Evolutionary conservation across 2,329 filamentous ascomycete genomes (phyloP), one percentile per base, ranked within the genome.

Genomic region (Curvularia hawaiiensis): DNA sequence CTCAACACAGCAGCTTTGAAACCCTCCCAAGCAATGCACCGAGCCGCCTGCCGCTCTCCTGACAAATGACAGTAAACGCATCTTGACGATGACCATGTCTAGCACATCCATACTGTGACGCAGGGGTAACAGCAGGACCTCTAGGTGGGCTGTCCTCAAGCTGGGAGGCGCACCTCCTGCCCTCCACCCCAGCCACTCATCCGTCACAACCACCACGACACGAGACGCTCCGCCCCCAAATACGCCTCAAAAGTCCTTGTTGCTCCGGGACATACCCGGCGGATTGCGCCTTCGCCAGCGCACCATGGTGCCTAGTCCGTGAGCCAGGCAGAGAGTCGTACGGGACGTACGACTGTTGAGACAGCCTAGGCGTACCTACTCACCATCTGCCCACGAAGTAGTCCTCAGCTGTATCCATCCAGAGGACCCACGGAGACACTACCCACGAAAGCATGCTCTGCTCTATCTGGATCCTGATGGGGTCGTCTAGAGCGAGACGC

Each of bases 161-260:
- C 61, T 59, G 64, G 55, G 48, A 57, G 56, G 59, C 54, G 48
- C 52, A 47, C 46, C 35, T 43, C 58, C 56, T 57, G 24, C 48
- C 63, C 59, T 67, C 54, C 60, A 52, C 33, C 46, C 61, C 51
- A 35, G 55, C 65, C 50, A 58, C 54, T 54, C 55, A 54, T 61
- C 62, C 63, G 54, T 65, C 63, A 56, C 48, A 50, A 53, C 63
- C 51, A 48, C 63, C 50, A 46, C 45, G 51, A 51, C 55, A 57
- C 66, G 62, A 68, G 60, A 66, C 64, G 67, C 67, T 67, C 65
- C 67, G 70, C 68, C 71, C 71, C 69, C 64, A 61, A 60, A 38
- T 64, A 56, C 56, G 56, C 59, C 61, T 46, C 43, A 40, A 30
- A 28, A 52, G 48, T 54, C 55, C 53, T 49, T 50, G 52, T 33